Evolutionary conservation across 805 yeast species (phyloP), one percentile per base, ranked within the genome.

Genomic region (Barnettozyma populi): DNA sequence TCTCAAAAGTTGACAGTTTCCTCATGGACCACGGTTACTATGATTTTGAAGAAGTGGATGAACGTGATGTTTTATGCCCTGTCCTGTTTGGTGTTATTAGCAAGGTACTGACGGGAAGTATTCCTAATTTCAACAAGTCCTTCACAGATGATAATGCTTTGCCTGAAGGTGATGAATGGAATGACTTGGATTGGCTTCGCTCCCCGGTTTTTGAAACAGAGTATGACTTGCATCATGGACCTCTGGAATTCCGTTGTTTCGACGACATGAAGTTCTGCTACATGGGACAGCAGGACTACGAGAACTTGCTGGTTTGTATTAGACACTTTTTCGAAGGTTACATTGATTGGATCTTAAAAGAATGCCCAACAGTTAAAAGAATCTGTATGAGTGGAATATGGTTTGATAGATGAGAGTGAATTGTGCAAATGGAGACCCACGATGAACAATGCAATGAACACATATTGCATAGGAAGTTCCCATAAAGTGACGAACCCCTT

Each of bases 21-120:
- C 62, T 85, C 42, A 75, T 82, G 74, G 72, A 76, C 42, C 95
- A 86, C 57, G 78, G 77, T 43, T 80, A 79, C 59, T 82, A 73
- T 55, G 78, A 77, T 50, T 61, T 61, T 5, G 60, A 66, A 2
- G 68, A 68, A 7, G 75, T 74, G 0, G 68, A 67, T 9, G 78
- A 72, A 61, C 79, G 74, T 48, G 94, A 86, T 54, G 67, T 85
- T 57, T 76, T 80, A 24, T 76, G 85, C 0, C 76, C 80, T 5
- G 73, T 77, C 9, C 63, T 83, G 45, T 73, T 84, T 54, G 80
- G 78, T 25, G 68, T 75, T 18, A 71, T 79, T 23, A 76, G 79
- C 7, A 73, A 67, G 5, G 51, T 82, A 40, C 50, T 70, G 5
- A 57, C 62, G 40, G 61, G 84, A 24, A 14, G 21, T 19, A 14